Base-by-base conservation (phyloP, 129 eudicot genomes). In the Deinandra increscens region DNA sequence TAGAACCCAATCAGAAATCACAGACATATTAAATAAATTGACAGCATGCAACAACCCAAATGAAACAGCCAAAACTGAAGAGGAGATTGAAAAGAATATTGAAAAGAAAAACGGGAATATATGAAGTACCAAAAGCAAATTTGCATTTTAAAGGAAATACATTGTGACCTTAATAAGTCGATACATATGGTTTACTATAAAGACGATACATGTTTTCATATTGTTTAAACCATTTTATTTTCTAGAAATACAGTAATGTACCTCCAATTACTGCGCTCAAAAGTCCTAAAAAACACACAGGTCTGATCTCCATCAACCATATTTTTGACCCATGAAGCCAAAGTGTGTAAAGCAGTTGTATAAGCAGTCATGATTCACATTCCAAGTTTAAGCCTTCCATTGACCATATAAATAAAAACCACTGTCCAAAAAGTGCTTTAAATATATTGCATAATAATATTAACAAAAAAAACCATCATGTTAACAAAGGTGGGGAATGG, bases 191-290 rank as follows among this genome's bases (percentile, higher is more conserved):
- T 60, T 33, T 7, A 14, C 12, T 60, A 5, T 34, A 31, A 31
- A 26, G 62, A 26, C 15, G 8, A 53, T 5, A 23, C 12, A 45
- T 44, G 42, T 5, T 60, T 6, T 33, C 41, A 31, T 58, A 29
- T 9, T 69, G 37, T 7, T 45, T 20, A 15, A 59, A n/a, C 26
- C 29, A 23, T 8, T 23, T 6, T 33, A 33, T 34, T 59, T 58
- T 61, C 36, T 69, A 11, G 4, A 51, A 64, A 13, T 60, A 63
- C 10, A 4, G 18, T 15, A 44, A 80, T 78, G 36, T 44, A 92
- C 98, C 98, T 93, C 98, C 98, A 93, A 59, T 93, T 95, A 64
- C 90, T 73, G 64, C 96, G 73, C 62, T 93, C 98, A 76, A 89
- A 93, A 6, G 98, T 93, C 69, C 96, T 84, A 70, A 93, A 88